Base-by-base conservation (phyloP, 2,329 filamentous ascomycete genomes). In the Epichloe sibirici region DNA sequence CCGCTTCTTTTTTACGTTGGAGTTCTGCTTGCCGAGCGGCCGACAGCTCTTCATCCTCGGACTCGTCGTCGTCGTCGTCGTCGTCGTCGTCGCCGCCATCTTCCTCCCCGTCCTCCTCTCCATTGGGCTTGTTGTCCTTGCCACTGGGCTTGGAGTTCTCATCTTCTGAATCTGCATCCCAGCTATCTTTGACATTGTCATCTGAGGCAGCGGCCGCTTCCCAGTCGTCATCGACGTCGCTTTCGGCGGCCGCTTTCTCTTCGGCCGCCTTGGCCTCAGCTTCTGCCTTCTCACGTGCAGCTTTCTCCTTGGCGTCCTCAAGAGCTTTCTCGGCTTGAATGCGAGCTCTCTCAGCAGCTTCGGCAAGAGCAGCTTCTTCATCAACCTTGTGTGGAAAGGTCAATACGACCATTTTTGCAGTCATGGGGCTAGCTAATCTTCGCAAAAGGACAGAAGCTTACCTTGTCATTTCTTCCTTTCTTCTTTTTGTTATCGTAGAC, bases 181-280 rank as follows among this genome's bases (percentile, higher is more conserved):
- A 97, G 73, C 85, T 91, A 59, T 96, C 91, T 71, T 96, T 96
- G 63, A 95, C 78, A 55, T 86, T 84, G 15, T 87, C 81, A 47
- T 57, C 60, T 4, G 87, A 86, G 28, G 83, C 86, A 34, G 86
- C 89, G 48, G 88, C 84, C 34, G 83, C 82, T 68, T 96, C 89
- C 90, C 90, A 95, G 68, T 95, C 90, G 38, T 94, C 85, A 15
- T 87, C 84, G 28, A 86, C 67, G 17, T 82, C 82, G 48, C 80
- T 83, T 49, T 75, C 74, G 4, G 65, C 72, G 13, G 74, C 77
- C 49, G 78, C 75, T 62, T 81, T 77, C 34, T 71, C 71, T 17
- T 76, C 76, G 52, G 74, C 74, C 42, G 73, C 74, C 35, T 75
- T 75, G 31, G 74, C 77, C 55, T 81, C 79, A 3, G 70, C 75